phyloP scores from a whole-genome alignment of 2,329 filamentous ascomycete species.

The Exophiala calicioides region DNA sequence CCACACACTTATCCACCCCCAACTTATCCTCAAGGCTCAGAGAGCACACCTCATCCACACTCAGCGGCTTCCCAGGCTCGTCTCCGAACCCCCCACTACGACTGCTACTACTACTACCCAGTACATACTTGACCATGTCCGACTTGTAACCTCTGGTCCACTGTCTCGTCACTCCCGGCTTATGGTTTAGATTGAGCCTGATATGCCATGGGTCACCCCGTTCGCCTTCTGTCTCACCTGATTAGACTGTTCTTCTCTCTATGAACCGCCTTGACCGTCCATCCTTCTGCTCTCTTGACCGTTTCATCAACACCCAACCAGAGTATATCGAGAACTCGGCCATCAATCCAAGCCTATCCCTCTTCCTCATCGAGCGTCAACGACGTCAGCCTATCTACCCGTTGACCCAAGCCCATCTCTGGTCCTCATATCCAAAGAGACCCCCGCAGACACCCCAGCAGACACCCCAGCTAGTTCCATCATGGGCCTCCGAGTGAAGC shows the following conservation, averaged over 20 bases:
- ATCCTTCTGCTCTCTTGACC: not conserved
- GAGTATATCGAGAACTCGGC: too few relatives aligned
- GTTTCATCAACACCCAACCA: not conserved
- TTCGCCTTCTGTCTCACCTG: slow-evolving; percentile 6
- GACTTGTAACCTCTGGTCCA: too few relatives aligned
- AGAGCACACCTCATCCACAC: slow-evolving; percentile 13
- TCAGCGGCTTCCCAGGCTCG: too few relatives aligned
- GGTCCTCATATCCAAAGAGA: not conserved
- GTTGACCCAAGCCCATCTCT: not conserved
- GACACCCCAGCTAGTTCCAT: slow-evolving; percentile 1
- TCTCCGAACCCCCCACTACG: slow-evolving; percentile 15
- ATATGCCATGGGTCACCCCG: slow-evolving; percentile 9
- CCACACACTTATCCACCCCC: too few relatives aligned
- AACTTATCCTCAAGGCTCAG: slow-evolving; percentile 4
- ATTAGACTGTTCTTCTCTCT: slow-evolving; percentile 3
- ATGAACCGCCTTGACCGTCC: slow-evolving; percentile 2
- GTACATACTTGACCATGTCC: too few relatives aligned
- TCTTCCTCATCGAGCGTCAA: too few relatives aligned
- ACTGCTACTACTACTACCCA: slow-evolving; percentile 4
- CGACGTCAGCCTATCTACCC: too few relatives aligned
- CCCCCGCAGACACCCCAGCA: not conserved
- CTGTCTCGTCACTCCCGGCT: slow-evolving; percentile 10
- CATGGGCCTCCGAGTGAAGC: slow-evolving; percentile 26
- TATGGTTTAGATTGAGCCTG: slow-evolving; percentile 7
- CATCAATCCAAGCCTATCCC: too few relatives aligned